Evolutionary conservation across 306 rosid genomes (phyloP).

Genomic region (Mimosa bimucronata): DNA sequence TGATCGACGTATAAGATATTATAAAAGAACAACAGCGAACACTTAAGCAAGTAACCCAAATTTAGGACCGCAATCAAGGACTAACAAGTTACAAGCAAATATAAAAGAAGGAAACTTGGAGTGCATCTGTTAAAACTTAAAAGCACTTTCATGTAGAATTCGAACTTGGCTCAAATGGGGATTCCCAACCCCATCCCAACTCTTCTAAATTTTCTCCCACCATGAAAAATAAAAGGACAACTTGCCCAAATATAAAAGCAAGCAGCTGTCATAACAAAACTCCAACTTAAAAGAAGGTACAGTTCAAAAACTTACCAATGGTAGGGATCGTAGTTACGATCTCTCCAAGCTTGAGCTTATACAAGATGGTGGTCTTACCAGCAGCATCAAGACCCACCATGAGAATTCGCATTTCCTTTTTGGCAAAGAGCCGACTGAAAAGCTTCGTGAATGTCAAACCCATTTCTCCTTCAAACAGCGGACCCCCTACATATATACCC

Average conservation of each 20-base stretch:
- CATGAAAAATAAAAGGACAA: not conserved
- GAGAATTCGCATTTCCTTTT: conserved; percentile 85
- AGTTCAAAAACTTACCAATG: conserved; percentile 58
- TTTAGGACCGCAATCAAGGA: not conserved
- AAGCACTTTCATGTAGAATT: not conserved
- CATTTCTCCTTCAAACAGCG: conserved; percentile 54
- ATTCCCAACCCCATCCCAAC: not conserved
- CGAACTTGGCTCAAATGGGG: too few species aligned
- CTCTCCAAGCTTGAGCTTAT: conserved; percentile 95
- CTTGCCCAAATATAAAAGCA: not conserved
- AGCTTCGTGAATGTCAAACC: conserved; percentile 86
- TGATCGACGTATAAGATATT: not conserved
- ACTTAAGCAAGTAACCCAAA: not conserved
- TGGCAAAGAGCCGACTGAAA: conserved; percentile 86
- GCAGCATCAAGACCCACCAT: conserved; percentile 96
- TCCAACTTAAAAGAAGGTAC: not conserved
- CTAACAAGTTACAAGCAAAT: not conserved
- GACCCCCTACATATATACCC: conserved; percentile 50
- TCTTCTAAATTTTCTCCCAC: not conserved
- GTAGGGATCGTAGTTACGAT: conserved; percentile 89
- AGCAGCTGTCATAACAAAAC: not conserved
- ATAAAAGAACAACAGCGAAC: not conserved
- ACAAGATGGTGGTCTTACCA: conserved; percentile 88
- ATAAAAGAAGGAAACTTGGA: not conserved
- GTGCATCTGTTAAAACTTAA: not conserved